Base-by-base conservation (phyloP, 805 yeast species). In the Kuraishia capsulata region DNA sequence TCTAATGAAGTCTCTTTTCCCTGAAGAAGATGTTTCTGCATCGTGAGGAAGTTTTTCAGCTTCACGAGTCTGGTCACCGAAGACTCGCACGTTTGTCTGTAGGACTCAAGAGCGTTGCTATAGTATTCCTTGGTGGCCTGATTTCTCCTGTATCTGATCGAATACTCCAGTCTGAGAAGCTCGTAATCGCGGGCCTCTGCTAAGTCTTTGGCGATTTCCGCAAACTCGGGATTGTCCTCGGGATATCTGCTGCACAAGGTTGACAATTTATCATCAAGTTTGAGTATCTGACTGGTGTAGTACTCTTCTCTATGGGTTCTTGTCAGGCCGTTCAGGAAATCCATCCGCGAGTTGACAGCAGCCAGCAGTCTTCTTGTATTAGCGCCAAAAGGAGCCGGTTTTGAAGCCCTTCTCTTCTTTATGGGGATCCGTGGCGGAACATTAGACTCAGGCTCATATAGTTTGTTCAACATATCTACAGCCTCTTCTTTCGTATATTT, bases 181-280 rank as follows among this genome's bases (percentile, higher is more conserved):
- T 58, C 62, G 36, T 42, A 54, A 39, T 63, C 68, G 34, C 61
- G 46, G 29, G 38, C 38, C 35, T 65, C 69, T 3, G 42, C 41
- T 29, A 61, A 35, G 43, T 64, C 68, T 23, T 48, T 48, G 17
- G 47, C 51, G 3, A 21, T 17, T 14, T 53, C 51, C 26, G 17
- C 24, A 5, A 39, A 24, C 23, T 30, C 35, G 10, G 16, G 25
- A 21, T 33, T 21, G 2, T 19, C 25, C 26, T 5, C 10, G 5
- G 31, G 31, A 13, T 28, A 5, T 13, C 17, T 13, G 6, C 17
- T 11, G 6, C 17, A 14, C 31, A 28, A 13, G 14, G 6, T 8
- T 5, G 14, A 13, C 17, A 13, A 6, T 6, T 17, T 13, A 17
- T 11, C 17, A 5, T 28, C 31, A 13, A 28, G 17, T 5, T 28